Evolutionary conservation across 345 rosid genomes (phyloP).

Genomic region (Bretschneidera sinensis): DNA sequence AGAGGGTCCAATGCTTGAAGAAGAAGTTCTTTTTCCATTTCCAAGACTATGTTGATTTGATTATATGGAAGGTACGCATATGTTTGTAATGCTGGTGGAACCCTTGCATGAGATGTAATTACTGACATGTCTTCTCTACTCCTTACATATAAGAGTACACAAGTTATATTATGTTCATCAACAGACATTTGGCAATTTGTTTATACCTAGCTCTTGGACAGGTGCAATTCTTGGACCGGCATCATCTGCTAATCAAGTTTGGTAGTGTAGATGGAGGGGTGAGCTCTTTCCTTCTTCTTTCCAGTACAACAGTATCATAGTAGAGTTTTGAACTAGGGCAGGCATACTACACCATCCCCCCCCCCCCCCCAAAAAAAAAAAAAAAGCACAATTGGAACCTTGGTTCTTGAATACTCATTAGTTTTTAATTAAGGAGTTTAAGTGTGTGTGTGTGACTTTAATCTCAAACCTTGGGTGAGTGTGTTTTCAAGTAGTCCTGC

Average conservation of each 20-base stretch:
- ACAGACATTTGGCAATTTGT: constrained; percentile 5
- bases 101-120: not conserved
- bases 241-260: constrained; percentile 84
- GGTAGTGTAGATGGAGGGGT: constrained; percentile 96
- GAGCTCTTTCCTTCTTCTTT: constrained; percentile 25
- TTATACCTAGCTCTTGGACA: constrained; percentile 24
- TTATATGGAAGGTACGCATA: constrained; percentile 77
- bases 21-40: constrained; percentile 92
- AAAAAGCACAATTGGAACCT: not conserved
- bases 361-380: not conserved
- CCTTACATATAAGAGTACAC: not conserved
- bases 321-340: too few relatives aligned
- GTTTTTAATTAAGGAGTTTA: too few relatives aligned
- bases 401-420: not conserved
- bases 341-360: too few relatives aligned
- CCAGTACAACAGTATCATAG: too few relatives aligned
- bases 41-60: constrained; percentile 90
- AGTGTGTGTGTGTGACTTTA: too few relatives aligned
- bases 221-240: constrained; percentile 98
- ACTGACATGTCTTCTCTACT: not conserved
- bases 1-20: constrained; percentile 83
- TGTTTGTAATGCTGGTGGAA: constrained; percentile 1
- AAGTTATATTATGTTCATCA: not conserved
- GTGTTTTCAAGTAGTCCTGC: too few relatives aligned
- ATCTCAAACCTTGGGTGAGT: too few relatives aligned